Base-by-base conservation (phyloP, 345 rosid genomes). In the Cochlearia excelsa region DNA sequence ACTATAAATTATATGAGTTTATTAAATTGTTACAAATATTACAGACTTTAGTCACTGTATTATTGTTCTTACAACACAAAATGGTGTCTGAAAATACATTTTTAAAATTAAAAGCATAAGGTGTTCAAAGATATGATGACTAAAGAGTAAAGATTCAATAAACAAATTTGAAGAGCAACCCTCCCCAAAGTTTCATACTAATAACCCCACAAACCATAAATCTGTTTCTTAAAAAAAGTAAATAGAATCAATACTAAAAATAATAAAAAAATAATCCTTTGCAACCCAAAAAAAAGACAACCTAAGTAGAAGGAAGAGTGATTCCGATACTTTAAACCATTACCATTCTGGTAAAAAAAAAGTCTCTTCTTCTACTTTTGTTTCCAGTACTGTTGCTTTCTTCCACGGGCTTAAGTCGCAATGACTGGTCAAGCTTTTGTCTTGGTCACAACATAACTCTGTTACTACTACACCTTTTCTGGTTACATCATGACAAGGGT, bases 401-500 rank as follows among this genome's bases (percentile, higher is more conserved):
- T 48, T 16, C 23, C 23, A 16, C 23, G 23, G 23, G 23, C 23
- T 16, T 16, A 16, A 16, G 23, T 16, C 23, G 23, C 71, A 16
- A 33, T 59, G 73, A 55, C 44, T 62, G 23, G 68, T 63, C 69
- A 57, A 60, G 70, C 57, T 64, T 51, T 49, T 46, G 64, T 50
- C 59, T 57, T 59, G 43, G 51, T 61, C 65, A 67, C 69, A 46
- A 55, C 56, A 51, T 44, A 56, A 53, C 23, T 41, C 56, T 66
- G 61, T 59, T 67, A 50, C 71, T 54, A 67, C 70, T 61, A 65
- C 68, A 60, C 46, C 60, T 49, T 72, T 37, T 61, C 56, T 57
- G 69, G 72, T 61, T 73, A 71, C 61, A 58, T 71, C 60, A 71
- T 65, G 46, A 64, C 70, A 64, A 51, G 64, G 75, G 66, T 57